These are phyloP conservation scores for Saksenaea vasiformis DNA, from an alignment of 371 early-diverging fungal species.

Conservation along the genomic window DNA sequence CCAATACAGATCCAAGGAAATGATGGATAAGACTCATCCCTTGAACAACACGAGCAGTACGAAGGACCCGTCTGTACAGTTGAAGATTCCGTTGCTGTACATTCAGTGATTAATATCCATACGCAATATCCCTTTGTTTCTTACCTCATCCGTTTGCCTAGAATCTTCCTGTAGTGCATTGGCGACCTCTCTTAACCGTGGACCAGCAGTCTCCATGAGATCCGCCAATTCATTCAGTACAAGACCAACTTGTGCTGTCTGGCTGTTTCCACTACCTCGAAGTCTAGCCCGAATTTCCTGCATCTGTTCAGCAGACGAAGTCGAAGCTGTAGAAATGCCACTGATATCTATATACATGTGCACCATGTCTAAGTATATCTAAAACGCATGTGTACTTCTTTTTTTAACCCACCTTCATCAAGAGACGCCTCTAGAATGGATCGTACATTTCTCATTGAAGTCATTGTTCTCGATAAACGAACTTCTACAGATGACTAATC, in stretches of 20 bases:
- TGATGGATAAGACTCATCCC: constrained; percentile 52
- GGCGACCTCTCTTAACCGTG: constrained; percentile 38
- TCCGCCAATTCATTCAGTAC: constrained; percentile 46
- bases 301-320: constrained; percentile 29
- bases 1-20: constrained; percentile 47
- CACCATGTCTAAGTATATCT: background rate
- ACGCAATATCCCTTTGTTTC: background rate
- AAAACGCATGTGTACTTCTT: background rate
- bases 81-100: constrained; percentile 10
- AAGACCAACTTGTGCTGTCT: constrained; percentile 44
- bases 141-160: constrained; percentile 3
- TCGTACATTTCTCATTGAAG: constrained; percentile 47
- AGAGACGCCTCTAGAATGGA: constrained; percentile 35
- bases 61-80: constrained; percentile 25
- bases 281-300: constrained; percentile 43
- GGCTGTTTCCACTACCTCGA: constrained; percentile 31
- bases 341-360: background rate
- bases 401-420: constrained; percentile 22
- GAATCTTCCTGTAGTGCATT: constrained; percentile 25
- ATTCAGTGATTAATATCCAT: background rate
- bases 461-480: constrained; percentile 44
- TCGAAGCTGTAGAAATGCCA: constrained; percentile 17
- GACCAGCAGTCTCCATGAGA: constrained; percentile 34
- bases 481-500: constrained; percentile 46
- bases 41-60: constrained; percentile 49